phyloP scores from a whole-genome alignment of 768 basidiomycete species.

The Tulasnella sp. region DNA sequence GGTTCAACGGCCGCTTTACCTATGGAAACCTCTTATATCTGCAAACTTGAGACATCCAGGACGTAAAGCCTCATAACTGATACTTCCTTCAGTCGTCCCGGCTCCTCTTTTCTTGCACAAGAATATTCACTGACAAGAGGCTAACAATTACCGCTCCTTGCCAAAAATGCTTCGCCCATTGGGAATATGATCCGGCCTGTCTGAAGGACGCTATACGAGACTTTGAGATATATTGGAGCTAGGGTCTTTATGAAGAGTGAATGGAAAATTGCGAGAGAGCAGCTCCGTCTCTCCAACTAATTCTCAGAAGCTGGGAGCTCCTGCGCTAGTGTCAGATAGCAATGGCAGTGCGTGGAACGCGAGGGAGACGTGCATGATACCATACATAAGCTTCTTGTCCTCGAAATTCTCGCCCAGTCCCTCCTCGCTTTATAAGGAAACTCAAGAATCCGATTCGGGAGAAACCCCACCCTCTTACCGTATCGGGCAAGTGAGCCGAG shows the following conservation, averaged over 20 bases:
- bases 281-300: neutral
- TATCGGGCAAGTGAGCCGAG: too few species aligned
- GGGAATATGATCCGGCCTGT: neutral
- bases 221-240: neutral
- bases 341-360: neutral
- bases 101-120: neutral
- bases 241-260: neutral
- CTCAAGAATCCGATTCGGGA: too few species aligned
- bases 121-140: neutral
- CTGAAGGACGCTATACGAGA: neutral
- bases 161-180: too few species aligned
- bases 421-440: too few species aligned
- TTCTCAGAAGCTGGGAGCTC: conserved; percentile 8
- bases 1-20: too few species aligned
- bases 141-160: too few species aligned
- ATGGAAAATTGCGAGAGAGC: conserved; percentile 6
- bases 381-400: too few species aligned
- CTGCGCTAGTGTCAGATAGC: too few species aligned
- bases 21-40: neutral
- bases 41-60: too few species aligned
- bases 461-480: too few species aligned
- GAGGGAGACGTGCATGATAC: neutral
- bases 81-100: neutral
- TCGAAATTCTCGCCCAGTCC: too few species aligned
- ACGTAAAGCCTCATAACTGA: neutral